Evolutionary conservation across 345 rosid genomes (phyloP).

Genomic region (Dipteronia sinensis): DNA sequence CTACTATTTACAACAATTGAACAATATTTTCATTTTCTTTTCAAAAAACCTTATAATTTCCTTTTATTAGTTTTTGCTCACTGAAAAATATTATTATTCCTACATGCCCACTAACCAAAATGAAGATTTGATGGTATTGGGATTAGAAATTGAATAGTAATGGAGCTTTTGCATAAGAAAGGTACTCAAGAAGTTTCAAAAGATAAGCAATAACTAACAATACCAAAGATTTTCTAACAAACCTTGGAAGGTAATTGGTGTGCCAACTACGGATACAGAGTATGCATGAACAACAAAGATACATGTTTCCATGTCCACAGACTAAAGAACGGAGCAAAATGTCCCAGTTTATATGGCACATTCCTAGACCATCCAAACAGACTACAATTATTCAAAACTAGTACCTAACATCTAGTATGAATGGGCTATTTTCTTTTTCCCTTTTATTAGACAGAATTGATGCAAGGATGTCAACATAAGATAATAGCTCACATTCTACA

Average conservation of each 20-base stretch:
- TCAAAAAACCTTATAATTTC: background rate
- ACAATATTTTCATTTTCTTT: background rate
- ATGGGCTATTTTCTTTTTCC: background rate
- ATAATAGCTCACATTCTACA: background rate
- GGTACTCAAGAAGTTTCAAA: background rate
- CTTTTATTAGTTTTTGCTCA: background rate
- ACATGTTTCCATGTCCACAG: background rate
- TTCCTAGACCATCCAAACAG: background rate
- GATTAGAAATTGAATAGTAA: background rate
- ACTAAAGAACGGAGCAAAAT: background rate
- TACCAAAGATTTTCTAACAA: background rate
- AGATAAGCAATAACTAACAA: background rate
- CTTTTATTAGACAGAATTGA: background rate
- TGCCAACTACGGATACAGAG: background rate
- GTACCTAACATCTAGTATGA: background rate
- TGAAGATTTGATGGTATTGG: background rate
- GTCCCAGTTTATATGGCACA: background rate
- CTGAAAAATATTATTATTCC: background rate
- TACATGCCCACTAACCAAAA: no score
- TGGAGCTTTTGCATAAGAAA: background rate
- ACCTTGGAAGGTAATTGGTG: background rate
- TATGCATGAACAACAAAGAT: background rate
- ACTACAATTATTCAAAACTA: background rate
- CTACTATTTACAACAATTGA: background rate
- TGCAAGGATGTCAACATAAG: background rate